Conservation (phyloP, 495 filamentous ascomycete species). For the Melanomma pulvis-pyrius region DNA sequence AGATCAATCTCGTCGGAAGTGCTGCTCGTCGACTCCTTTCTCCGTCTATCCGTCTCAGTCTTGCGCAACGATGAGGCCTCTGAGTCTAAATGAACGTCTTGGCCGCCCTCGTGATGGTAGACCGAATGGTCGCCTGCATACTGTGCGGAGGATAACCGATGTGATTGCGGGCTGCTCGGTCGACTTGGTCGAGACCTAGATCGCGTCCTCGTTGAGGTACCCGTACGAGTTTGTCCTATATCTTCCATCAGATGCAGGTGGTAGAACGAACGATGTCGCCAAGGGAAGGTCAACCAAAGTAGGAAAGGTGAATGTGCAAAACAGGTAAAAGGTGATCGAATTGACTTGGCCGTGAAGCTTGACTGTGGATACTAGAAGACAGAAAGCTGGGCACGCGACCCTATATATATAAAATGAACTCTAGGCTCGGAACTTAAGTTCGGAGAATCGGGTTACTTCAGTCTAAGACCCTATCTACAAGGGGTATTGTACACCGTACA, state of each 20-base stretch:
- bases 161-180: constrained; percentile 21
- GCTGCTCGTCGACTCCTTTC: constrained; percentile 6
- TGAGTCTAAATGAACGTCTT: constrained; percentile 18
- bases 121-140: constrained; percentile 40
- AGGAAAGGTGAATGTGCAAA: background rate
- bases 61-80: constrained; percentile 17
- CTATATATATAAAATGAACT: background rate
- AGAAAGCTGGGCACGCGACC: background rate
- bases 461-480: background rate
- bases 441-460: background rate
- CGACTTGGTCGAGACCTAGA: constrained; percentile 31
- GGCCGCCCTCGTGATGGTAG: constrained; percentile 35
- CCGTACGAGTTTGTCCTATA: background rate
- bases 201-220: constrained; percentile 3
- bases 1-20: constrained; percentile 15
- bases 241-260: constrained; percentile 12
- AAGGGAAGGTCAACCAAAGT: too few relatives aligned
- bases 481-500: background rate
- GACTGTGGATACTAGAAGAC: background rate
- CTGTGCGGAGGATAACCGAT: constrained; percentile 32
- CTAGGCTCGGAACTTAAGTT: background rate
- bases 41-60: constrained; percentile 16
- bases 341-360: background rate
- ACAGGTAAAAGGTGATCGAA: background rate
- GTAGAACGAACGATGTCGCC: too few relatives aligned